Evolutionary conservation across 768 basidiomycete species (phyloP).

Genomic region (Mycena galopus): DNA sequence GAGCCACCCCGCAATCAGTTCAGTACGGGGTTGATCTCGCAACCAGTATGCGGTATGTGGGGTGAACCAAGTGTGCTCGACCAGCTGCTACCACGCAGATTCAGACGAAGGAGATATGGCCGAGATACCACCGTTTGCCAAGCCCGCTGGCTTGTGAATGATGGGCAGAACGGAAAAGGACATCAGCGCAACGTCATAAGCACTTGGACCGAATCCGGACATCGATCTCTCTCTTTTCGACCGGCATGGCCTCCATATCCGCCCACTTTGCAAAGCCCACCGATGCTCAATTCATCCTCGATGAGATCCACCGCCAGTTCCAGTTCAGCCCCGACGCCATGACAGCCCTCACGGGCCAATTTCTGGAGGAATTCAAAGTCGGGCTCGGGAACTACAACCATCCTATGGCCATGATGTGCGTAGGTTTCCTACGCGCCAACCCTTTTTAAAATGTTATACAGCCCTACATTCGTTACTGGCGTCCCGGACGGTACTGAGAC

Average conservation of each 20-base stretch:
- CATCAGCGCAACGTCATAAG: background rate
- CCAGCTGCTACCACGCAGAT: too few relatives aligned
- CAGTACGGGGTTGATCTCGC: too few relatives aligned
- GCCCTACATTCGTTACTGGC: conserved; percentile 95
- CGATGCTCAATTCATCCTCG: conserved; percentile 64
- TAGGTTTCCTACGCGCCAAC: conserved; percentile 6
- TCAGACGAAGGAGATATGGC: background rate
- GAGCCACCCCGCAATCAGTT: background rate
- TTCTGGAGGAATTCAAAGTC: conserved; percentile 82
- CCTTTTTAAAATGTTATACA: conserved; percentile 45
- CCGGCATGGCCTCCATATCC: conserved; percentile 60
- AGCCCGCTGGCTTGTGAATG: background rate
- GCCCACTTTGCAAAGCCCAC: conserved; percentile 51
- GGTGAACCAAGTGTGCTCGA: too few relatives aligned
- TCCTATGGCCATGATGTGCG: conserved; percentile 94
- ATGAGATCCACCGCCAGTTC: conserved; percentile 81
- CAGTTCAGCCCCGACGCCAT: conserved; percentile 72
- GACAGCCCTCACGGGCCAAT: conserved; percentile 78
- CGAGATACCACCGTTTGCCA: background rate
- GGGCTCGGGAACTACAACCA: conserved; percentile 83
- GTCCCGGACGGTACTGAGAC: conserved; percentile 95
- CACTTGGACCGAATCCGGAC: background rate
- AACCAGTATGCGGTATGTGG: too few relatives aligned
- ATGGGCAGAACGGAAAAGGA: background rate
- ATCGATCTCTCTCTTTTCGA: background rate